Percentiles rank a stretch among this genome's conserved stretches.
These are phyloP conservation scores for Botrytis sinoallii DNA, from an alignment of 2,329 filamentous ascomycete genomes.

Conservation along the genomic window DNA sequence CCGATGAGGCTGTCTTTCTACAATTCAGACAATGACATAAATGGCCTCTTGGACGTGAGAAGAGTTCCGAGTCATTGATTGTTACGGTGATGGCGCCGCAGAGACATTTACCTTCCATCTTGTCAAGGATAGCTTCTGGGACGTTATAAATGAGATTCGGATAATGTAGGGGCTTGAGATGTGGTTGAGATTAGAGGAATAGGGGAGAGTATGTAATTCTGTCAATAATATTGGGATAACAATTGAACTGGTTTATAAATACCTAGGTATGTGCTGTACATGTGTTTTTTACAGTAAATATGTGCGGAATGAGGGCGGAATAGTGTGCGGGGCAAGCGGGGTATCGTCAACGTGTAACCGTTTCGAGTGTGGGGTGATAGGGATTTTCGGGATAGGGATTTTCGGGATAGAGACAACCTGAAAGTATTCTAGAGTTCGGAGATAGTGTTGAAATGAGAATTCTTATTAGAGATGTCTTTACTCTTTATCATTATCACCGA, in stretches of 20 bases:
- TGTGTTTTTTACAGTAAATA: too few relatives aligned
- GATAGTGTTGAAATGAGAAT: not conserved
- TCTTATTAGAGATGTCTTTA: not conserved
- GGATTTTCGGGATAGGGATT: not conserved
- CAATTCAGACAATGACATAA: slow-evolving; percentile 51
- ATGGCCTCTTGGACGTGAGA: slow-evolving; percentile 43
- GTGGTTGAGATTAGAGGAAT: not conserved
- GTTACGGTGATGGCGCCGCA: slow-evolving; percentile 48
- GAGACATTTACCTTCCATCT: slow-evolving; percentile 42
- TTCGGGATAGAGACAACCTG: not conserved
- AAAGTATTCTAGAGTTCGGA: not conserved
- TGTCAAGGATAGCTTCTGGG: not conserved
- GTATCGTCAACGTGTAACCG: not conserved
- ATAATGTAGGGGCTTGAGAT: not conserved
- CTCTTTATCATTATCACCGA: not conserved
- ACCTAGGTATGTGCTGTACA: not conserved
- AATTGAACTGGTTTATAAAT: not conserved
- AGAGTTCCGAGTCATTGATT: slow-evolving; percentile 47
- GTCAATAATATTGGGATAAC: not conserved
- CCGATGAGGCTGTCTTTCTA: slow-evolving; percentile 4
- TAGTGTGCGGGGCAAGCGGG: not conserved
- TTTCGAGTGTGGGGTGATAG: not conserved
- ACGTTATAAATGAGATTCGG: not conserved
- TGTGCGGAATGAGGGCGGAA: not conserved
- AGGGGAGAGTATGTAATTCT: not conserved